These are phyloP conservation scores for Elaeagnus macrophylla DNA, from an alignment of 306 rosid species.

Conservation along the genomic window DNA sequence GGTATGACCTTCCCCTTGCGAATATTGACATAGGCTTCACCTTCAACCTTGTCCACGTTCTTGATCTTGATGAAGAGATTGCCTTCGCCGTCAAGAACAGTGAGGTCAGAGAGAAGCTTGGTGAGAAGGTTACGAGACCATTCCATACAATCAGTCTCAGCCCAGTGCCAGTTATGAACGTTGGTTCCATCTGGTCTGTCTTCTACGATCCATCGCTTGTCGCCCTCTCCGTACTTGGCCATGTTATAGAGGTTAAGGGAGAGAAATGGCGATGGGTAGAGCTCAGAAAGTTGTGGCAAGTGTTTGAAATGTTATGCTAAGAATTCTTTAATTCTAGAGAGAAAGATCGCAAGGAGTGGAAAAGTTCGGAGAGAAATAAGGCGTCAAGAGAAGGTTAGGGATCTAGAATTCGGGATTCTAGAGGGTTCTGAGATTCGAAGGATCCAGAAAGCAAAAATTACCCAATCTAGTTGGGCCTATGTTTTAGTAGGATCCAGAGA, in stretches of 20 bases:
- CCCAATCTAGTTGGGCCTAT: not conserved
- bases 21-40: constrained; percentile 84
- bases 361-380: constrained; percentile 1
- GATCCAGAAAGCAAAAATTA: constrained; percentile 9
- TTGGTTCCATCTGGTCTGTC: constrained; percentile 89
- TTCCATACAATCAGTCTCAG: constrained; percentile 81
- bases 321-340: not conserved
- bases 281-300: not conserved
- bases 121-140: constrained; percentile 65
- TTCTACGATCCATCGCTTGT: constrained; percentile 95
- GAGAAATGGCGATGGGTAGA: not conserved
- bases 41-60: constrained; percentile 48
- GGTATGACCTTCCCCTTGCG: constrained; percentile 94
- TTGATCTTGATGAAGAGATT: constrained; percentile 45
- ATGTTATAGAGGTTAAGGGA: constrained; percentile 20
- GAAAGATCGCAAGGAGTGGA: not conserved
- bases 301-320: not conserved
- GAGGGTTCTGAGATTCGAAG: constrained; percentile 27
- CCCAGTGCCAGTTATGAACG: constrained; percentile 99
- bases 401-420: no score
- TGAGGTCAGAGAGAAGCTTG: constrained; percentile 53
- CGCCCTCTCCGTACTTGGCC: constrained; percentile 94
- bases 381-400: not conserved
- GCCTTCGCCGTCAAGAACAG: constrained; percentile 62
- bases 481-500: constrained; percentile 1